These are phyloP conservation scores for Bipolaris sorokiniana DNA, from an alignment of 2,329 filamentous ascomycete species.

Conservation along the genomic window DNA sequence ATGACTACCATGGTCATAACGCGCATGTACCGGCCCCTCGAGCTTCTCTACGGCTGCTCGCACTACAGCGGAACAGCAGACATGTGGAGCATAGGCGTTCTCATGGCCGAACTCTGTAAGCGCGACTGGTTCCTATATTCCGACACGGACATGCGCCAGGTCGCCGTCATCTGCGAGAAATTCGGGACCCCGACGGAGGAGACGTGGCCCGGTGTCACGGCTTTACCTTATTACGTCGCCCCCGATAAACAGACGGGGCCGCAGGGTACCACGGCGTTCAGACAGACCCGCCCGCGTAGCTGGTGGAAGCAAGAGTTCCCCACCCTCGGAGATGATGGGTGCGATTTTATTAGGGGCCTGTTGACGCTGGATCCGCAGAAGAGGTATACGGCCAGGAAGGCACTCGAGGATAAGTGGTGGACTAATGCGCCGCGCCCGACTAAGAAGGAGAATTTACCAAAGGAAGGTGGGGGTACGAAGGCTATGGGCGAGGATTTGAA, in stretches of 20 bases:
- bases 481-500: slow-evolving; percentile 84
- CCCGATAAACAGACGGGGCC: slow-evolving; percentile 53
- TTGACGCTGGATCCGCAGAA: slow-evolving; percentile 85
- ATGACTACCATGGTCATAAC: slow-evolving; percentile 98
- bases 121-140: slow-evolving; percentile 84
- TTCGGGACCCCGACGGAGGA: slow-evolving; percentile 92
- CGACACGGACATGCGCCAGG: slow-evolving; percentile 83
- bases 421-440: slow-evolving; percentile 81
- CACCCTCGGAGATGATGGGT: slow-evolving; percentile 79
- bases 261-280: slow-evolving; percentile 49
- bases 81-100: slow-evolving; percentile 89
- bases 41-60: slow-evolving; percentile 87
- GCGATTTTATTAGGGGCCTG: slow-evolving; percentile 87
- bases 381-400: slow-evolving; percentile 75
- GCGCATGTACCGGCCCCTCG: slow-evolving; percentile 93
- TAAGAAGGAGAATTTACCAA: slow-evolving; percentile 80
- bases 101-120: slow-evolving; percentile 89
- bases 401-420: slow-evolving; percentile 88
- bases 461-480: slow-evolving; percentile 69
- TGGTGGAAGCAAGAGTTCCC: slow-evolving; percentile 80
- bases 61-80: slow-evolving; percentile 93
- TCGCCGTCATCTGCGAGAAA: slow-evolving; percentile 80
- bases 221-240: slow-evolving; percentile 79
- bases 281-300: slow-evolving; percentile 69
- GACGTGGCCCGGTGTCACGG: slow-evolving; percentile 90